These are phyloP conservation scores for Przewalskia tangutica DNA, from an alignment of 257 asterid genomes.

Conservation along the genomic window DNA sequence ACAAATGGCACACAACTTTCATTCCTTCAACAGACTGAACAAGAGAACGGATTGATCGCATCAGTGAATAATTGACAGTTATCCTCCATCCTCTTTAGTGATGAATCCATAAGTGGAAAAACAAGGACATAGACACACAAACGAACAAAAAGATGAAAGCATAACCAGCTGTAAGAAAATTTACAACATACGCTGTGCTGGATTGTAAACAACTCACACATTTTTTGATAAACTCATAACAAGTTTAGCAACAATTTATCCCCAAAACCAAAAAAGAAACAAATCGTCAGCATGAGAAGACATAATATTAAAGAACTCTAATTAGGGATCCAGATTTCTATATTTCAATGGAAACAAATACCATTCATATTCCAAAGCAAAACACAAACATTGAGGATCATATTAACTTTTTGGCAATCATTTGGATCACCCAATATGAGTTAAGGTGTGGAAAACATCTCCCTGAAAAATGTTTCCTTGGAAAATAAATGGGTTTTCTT, in stretches of 20 bases:
- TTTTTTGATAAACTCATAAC: background rate
- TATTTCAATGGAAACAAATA: background rate
- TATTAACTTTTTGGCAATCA: background rate
- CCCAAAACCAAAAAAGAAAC: background rate
- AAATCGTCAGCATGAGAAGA: background rate
- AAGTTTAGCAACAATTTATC: background rate
- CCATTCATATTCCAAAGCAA: background rate
- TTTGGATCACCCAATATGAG: background rate
- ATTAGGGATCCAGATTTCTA: background rate
- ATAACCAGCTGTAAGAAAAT: background rate
- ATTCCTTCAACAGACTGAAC: constrained; percentile 97
- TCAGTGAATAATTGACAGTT: background rate
- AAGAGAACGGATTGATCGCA: background rate
- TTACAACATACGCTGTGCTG: background rate
- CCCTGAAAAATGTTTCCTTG: background rate
- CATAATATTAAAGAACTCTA: background rate
- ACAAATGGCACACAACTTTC: constrained; percentile 96
- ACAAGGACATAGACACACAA: background rate
- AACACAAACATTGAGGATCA: background rate
- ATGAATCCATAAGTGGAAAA: background rate
- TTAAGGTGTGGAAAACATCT: background rate
- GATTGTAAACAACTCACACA: background rate
- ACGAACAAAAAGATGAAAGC: background rate
- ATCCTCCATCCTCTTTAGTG: background rate
- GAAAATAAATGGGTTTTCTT: background rate